Evolutionary conservation across 768 basidiomycete genomes (phyloP).

Genomic region (Podaxis pistillaris): DNA sequence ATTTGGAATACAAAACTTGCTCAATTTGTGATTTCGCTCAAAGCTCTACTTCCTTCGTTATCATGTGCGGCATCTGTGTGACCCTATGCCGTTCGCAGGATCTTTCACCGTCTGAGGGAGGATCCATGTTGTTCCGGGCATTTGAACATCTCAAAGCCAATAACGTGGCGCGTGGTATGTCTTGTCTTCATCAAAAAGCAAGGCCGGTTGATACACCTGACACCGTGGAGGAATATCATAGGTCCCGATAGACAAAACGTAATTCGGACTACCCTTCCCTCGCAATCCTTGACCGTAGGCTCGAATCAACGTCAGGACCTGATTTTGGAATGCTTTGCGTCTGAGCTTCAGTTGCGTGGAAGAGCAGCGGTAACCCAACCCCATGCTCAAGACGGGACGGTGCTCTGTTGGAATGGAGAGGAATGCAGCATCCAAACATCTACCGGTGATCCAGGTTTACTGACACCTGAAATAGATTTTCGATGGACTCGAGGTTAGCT

Average conservation of each 20-base stretch:
- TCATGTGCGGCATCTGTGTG: conserved; percentile 14
- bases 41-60: neutral
- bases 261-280: neutral
- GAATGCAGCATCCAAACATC: conserved; percentile 30
- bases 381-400: conserved; percentile 51
- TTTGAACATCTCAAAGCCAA: conserved; percentile 21
- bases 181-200: neutral
- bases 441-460: neutral
- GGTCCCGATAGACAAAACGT: conserved; percentile 64
- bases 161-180: conserved; percentile 62
- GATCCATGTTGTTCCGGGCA: no score
- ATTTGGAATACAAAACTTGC: neutral
- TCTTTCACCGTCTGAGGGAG: neutral
- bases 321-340: conserved; percentile 61
- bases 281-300: neutral
- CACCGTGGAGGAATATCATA: conserved; percentile 24
- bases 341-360: conserved; percentile 76
- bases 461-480: conserved; percentile 48
- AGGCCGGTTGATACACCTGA: conserved; percentile 2
- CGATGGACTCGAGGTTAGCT: conserved; percentile 69
- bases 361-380: conserved; percentile 60
- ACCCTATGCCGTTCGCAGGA: neutral
- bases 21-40: neutral
- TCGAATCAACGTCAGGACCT: conserved; percentile 13
- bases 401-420: conserved; percentile 89